phyloP scores from a whole-genome alignment of 2,329 filamentous ascomycete genomes.

The Aureobasidium melanogenum region DNA sequence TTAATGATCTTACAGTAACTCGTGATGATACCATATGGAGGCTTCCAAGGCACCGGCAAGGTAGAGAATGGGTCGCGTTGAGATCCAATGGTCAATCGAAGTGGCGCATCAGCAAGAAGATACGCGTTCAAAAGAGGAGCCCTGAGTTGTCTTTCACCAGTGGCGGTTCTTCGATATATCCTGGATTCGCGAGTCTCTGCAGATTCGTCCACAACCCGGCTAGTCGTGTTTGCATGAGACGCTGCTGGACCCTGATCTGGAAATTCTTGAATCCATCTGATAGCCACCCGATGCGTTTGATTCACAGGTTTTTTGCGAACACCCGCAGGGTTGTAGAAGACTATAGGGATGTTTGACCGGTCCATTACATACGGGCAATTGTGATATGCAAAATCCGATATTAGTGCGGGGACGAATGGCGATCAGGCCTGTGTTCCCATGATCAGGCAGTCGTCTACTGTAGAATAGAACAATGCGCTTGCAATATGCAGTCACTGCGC shows the following conservation, averaged over 20 bases:
- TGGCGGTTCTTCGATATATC: background rate
- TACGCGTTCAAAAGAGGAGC: constrained; percentile 1
- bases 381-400: background rate
- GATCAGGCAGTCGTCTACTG: background rate
- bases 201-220: background rate
- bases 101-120: background rate
- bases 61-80: constrained; percentile 2
- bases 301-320: background rate
- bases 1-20: background rate
- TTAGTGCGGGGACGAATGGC: background rate
- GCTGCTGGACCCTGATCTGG: background rate
- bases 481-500: background rate
- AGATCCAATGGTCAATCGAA: constrained; percentile 4
- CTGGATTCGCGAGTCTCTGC: background rate
- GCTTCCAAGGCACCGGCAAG: background rate
- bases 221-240: background rate
- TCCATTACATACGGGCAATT: background rate
- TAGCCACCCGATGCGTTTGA: background rate
- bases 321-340: background rate
- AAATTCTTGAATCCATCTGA: constrained; percentile 9
- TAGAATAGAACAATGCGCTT: background rate
- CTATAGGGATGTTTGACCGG: background rate
- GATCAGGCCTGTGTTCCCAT: background rate
- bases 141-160: background rate
- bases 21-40: constrained; percentile 4